phyloP scores from a whole-genome alignment of 2,329 filamentous ascomycete genomes.

The Cryphonectria japonica region DNA sequence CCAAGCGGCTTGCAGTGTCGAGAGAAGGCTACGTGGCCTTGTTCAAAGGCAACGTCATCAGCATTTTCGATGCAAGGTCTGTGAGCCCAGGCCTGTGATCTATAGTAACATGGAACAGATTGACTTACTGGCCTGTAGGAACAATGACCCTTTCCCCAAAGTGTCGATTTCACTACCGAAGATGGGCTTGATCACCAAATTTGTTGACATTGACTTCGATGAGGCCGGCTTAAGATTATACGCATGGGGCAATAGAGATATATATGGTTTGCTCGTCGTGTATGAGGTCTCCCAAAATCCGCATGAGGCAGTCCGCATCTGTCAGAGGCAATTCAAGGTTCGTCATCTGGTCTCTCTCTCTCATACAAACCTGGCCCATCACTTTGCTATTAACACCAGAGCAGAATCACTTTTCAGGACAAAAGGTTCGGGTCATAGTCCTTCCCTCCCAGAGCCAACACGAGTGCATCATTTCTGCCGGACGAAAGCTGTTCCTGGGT shows the following conservation, averaged over 20 bases:
- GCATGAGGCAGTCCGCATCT: neutral
- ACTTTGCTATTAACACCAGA: neutral
- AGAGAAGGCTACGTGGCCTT: slow-evolving; percentile 12
- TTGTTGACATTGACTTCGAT: slow-evolving; percentile 19
- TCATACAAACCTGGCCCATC: neutral
- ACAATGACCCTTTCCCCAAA: neutral
- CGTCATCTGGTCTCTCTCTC: neutral
- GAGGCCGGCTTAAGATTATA: slow-evolving; percentile 10
- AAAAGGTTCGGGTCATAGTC: slow-evolving; percentile 8
- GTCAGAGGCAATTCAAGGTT: slow-evolving; percentile 17
- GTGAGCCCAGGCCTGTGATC: neutral
- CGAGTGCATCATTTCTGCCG: slow-evolving; percentile 19
- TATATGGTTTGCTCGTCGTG: slow-evolving; percentile 5
- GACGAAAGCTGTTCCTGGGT: slow-evolving; percentile 10
- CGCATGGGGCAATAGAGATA: slow-evolving; percentile 16
- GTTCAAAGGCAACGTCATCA: slow-evolving; percentile 16
- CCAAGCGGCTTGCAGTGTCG: slow-evolving; percentile 20
- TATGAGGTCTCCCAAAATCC: neutral
- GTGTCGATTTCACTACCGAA: neutral
- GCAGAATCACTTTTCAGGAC: slow-evolving; percentile 13
- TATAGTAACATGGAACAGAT: too few species aligned
- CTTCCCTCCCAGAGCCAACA: slow-evolving; percentile 3
- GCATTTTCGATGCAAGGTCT: slow-evolving; percentile 15
- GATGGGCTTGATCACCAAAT: slow-evolving; percentile 7
- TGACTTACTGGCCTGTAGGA: neutral